Conservation (phyloP, 2,329 filamentous ascomycete species). For the Cyphellophora attinorum region DNA sequence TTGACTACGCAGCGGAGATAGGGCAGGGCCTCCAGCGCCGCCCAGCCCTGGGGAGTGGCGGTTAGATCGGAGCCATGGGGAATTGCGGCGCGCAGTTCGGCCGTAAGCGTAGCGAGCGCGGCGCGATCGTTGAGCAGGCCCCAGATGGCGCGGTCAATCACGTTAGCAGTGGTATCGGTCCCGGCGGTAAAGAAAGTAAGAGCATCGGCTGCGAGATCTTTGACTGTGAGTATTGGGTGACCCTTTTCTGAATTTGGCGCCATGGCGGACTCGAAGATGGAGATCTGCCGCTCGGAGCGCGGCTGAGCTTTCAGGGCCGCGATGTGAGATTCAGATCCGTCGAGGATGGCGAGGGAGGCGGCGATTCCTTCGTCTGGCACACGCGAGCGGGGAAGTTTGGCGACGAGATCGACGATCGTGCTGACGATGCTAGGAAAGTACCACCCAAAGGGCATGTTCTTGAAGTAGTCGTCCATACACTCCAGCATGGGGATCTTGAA, state of each 20-base stretch:
- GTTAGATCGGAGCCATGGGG: constrained; percentile 1
- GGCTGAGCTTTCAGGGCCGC: no score
- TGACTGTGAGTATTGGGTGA: constrained; percentile 19
- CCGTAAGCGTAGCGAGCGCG: constrained; percentile 5
- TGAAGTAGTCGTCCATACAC: no score
- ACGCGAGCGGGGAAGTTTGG: no score
- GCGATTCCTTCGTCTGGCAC: no score
- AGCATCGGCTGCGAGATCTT: constrained; percentile 9
- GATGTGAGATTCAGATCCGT: no score
- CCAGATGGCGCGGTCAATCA: constrained; percentile 7
- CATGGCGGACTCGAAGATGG: constrained; percentile 18
- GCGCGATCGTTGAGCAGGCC: constrained; percentile 6
- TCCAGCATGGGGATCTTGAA: no score
- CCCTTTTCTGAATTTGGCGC: constrained; percentile 19
- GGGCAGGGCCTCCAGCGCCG: constrained; percentile 5
- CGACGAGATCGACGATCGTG: no score
- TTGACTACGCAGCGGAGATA: constrained; percentile 8
- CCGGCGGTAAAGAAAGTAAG: constrained; percentile 10
- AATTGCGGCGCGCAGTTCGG: constrained; percentile 8
- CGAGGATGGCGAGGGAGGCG: no score
- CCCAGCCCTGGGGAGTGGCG: constrained; percentile 2
- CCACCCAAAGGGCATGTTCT: no score
- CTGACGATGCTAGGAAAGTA: no score
- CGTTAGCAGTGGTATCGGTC: constrained; percentile 13
- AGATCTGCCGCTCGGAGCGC: no score